Evolutionary conservation across 2,329 filamentous ascomycete genomes (phyloP).

Genomic region (Colletotrichum cordylinicola): DNA sequence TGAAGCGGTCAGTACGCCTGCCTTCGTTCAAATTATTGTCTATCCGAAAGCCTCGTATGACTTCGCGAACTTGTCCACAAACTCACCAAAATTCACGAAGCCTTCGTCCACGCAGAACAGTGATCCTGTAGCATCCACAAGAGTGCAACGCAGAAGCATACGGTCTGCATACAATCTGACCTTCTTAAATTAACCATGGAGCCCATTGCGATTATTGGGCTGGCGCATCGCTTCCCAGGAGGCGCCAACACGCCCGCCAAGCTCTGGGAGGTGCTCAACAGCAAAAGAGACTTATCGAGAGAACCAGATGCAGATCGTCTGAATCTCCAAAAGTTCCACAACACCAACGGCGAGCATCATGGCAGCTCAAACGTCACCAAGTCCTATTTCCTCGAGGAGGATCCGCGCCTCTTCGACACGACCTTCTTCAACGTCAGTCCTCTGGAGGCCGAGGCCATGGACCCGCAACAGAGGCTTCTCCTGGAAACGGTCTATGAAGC

Average conservation of each 20-base stretch:
- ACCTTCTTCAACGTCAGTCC: constrained; percentile 33
- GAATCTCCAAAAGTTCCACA: neutral
- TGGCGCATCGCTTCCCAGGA: constrained; percentile 3
- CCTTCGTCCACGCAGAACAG: neutral
- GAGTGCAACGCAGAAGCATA: rapidly evolving
- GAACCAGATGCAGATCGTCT: constrained; percentile 5
- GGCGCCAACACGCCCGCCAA: constrained; percentile 3
- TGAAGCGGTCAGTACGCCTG: neutral
- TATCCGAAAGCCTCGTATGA: neutral
- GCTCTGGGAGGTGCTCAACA: constrained; percentile 6
- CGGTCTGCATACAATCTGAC: neutral
- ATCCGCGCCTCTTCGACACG: constrained; percentile 27
- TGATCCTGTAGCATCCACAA: too few species aligned
- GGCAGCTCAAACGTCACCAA: constrained; percentile 27
- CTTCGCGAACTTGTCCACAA: neutral
- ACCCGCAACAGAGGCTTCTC: constrained; percentile 37
- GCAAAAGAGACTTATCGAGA: neutral
- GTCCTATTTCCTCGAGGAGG: constrained; percentile 26
- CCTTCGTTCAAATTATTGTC: neutral
- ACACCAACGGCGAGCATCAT: constrained; percentile 23
- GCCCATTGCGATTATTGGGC: constrained; percentile 10
- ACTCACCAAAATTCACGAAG: rapidly evolving
- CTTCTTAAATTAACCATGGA: too few species aligned
- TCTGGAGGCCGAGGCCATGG: constrained; percentile 33
- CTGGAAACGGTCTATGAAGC: constrained; percentile 41